Evolutionary conservation across 2,329 filamentous ascomycete genomes (phyloP), one percentile per base, ranked within the genome.

Genomic region (Passalora sequoiae): DNA sequence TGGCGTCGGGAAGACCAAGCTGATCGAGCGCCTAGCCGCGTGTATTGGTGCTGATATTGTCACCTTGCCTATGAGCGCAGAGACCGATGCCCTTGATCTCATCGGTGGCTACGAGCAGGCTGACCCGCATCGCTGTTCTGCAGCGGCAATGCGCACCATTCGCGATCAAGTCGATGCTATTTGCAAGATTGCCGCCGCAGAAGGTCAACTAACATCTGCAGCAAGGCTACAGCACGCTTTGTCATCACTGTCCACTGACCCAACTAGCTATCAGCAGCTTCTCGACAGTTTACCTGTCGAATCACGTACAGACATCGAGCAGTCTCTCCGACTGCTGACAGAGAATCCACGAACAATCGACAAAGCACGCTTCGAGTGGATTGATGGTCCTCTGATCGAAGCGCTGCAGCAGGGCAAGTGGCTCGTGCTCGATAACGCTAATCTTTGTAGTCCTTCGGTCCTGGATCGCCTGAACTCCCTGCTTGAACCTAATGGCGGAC

Each of bases 21-120:
- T 95, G 4, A 70, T 98, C 10, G 77, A 83, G 47, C 83, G 91
- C 51, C 74, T 95, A 20, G 89, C 92, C n/a, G 82, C 84, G 9
- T 69, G 84, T 17, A 79, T 80, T 30, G 92, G 92, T 17, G 84
- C 84, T 43, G 74, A 80, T 1, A 70, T 97, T 3, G 77, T 89
- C 22, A 84, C 88, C 12, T 86, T 97, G 57, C 82, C 89, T 1
- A 80, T 98, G 68, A 98, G 95, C 61, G 84, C 89, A 5, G 94
- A 98, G 57, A 86, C 95, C 32, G 92, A 98, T 64, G 89, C 91
- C 1, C 95, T 95, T 81, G 92, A 98, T 66, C 78, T 98, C 43
- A 87, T 98, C 44, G 92, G 92, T 59, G 92, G 92, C 0, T 98
- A 95, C 60, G 92, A 98, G 64, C 92, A 98, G 66, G 82, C 87